Evolutionary conservation across 1,284 basidiomycete species (phyloP).

Genomic region (Trichosporon faecale): DNA sequence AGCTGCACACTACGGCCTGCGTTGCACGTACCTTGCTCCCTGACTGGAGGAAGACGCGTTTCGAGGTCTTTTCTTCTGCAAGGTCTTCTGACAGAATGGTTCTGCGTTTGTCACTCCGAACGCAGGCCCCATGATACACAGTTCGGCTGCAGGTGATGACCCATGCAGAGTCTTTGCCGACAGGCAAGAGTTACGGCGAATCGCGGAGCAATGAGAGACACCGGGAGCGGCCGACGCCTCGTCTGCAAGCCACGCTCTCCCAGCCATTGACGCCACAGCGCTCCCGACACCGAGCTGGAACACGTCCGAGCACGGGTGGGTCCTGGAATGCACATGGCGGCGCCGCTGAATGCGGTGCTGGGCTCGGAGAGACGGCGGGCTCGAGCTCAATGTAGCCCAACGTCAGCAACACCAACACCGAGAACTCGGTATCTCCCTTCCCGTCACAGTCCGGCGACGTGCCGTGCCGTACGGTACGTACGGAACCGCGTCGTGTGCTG

Average conservation of each 20-base stretch:
- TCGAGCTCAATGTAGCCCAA: neutral
- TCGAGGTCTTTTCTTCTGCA: neutral
- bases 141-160: neutral
- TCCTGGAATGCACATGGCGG: neutral
- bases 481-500: neutral
- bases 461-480: neutral
- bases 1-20: neutral
- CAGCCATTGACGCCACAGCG: neutral
- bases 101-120: neutral
- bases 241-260: neutral
- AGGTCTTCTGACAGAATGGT: too few species aligned
- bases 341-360: neutral
- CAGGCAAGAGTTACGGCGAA: neutral
- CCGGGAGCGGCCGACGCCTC: neutral
- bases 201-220: neutral
- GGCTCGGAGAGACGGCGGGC: neutral
- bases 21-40: neutral
- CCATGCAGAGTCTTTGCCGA: neutral
- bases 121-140: neutral
- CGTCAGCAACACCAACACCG: neutral
- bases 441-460: neutral
- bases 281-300: neutral
- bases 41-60: neutral
- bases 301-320: slow-evolving; percentile 1
- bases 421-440: neutral